Evolutionary conservation across 352 stramenopile species (phyloP).

Genomic region (Globisporangium rhizosaccharum): DNA sequence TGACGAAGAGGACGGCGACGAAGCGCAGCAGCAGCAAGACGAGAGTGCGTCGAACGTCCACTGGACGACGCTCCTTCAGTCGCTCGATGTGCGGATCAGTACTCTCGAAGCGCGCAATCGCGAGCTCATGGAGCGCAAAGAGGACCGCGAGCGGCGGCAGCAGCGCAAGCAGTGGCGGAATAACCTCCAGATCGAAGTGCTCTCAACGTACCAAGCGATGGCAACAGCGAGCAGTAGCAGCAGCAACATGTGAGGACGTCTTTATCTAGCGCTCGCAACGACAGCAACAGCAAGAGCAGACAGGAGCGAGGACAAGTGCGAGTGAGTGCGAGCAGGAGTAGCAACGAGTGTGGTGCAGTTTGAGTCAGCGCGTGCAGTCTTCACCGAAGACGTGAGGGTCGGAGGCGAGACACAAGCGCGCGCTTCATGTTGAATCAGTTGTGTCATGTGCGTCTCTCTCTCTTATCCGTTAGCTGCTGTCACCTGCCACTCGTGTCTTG

Average conservation of each 20-base stretch:
- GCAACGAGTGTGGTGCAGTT: too few relatives aligned
- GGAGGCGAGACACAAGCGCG: too few relatives aligned
- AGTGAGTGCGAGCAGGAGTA: too few relatives aligned
- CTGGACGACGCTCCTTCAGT: slow-evolving; percentile 21
- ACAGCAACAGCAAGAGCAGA: not conserved
- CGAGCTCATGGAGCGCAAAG: slow-evolving; percentile 43
- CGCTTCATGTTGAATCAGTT: too few relatives aligned
- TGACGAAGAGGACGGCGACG: slow-evolving; percentile 19
- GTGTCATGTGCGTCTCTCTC: too few relatives aligned
- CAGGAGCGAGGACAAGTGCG: too few relatives aligned
- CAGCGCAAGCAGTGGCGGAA: slow-evolving; percentile 20
- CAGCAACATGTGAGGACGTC: not conserved
- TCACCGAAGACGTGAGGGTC: too few relatives aligned
- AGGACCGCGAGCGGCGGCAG: slow-evolving; percentile 34
- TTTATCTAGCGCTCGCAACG: not conserved
- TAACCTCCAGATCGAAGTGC: slow-evolving; percentile 16
- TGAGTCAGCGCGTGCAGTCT: too few relatives aligned
- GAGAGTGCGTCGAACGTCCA: not conserved
- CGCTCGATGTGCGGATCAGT: slow-evolving; percentile 30
- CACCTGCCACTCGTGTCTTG: not conserved
- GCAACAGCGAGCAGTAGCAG: not conserved
- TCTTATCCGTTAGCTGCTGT: not conserved
- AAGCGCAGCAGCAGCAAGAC: slow-evolving; percentile 6
- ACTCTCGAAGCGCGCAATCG: slow-evolving; percentile 40
- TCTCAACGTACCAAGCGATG: slow-evolving; percentile 7